A percentile compares a stretch with the other conserved stretches of the same genome.
These are phyloP conservation scores for Chaetomiaceae sp. DNA, from an alignment of 2,329 filamentous ascomycete species.

Conservation along the genomic window DNA sequence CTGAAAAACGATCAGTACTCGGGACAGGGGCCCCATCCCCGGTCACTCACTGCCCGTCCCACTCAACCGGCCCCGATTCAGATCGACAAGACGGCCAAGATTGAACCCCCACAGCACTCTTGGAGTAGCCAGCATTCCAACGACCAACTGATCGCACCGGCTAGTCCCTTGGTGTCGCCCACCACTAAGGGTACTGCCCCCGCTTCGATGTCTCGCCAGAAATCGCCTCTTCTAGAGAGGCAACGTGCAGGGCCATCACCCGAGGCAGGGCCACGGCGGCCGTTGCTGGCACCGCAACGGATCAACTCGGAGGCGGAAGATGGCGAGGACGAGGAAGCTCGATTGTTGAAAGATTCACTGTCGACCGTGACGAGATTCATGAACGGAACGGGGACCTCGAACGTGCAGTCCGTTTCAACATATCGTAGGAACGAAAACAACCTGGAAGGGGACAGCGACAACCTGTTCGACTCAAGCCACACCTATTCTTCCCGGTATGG, in stretches of 20 bases:
- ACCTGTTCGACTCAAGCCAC: constrained; percentile 49
- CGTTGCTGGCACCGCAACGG: constrained; percentile 28
- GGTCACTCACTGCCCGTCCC: constrained; percentile 44
- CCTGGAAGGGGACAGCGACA: constrained; percentile 43
- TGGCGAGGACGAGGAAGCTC: constrained; percentile 49
- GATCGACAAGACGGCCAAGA: constrained; percentile 40
- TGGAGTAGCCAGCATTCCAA: constrained; percentile 49
- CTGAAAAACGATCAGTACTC: constrained; percentile 36
- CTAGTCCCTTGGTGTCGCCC: constrained; percentile 32
- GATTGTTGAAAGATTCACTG: constrained; percentile 48
- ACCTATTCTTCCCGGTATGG: constrained; percentile 35
- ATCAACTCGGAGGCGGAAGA: constrained; percentile 28
- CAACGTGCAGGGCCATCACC: constrained; percentile 32
- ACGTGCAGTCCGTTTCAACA: constrained; percentile 26
- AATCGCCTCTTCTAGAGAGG: constrained; percentile 28
- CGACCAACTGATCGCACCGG: constrained; percentile 42
- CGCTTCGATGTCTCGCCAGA: constrained; percentile 39
- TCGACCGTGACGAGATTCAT: constrained; percentile 45
- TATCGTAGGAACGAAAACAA: constrained; percentile 41
- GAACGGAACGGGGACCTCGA: constrained; percentile 19
- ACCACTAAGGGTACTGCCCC: constrained; percentile 35
- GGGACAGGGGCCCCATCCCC: constrained; percentile 33
- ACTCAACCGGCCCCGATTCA: constrained; percentile 45
- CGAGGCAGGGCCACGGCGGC: constrained; percentile 31
- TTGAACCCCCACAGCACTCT: constrained; percentile 46